Conservation (phyloP, 208 protist genomes). For the Porcisia hertigi region DNA sequence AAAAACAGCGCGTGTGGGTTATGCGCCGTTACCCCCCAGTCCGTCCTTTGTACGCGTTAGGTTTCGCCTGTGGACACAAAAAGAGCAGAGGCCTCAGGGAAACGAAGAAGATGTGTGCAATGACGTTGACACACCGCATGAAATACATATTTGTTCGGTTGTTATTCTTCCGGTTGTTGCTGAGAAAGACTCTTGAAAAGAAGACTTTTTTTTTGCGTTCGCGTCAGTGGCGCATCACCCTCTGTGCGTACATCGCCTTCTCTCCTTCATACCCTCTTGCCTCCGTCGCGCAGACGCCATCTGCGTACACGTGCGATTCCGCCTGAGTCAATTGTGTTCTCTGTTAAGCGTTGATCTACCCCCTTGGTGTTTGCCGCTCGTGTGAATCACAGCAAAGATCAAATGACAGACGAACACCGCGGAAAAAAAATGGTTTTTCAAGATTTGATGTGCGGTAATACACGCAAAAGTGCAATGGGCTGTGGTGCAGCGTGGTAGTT, state of each 20-base stretch:
- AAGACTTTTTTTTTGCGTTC: neutral
- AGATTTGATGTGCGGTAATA: no score
- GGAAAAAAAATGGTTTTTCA: no score
- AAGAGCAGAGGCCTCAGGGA: neutral
- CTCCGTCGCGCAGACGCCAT: neutral
- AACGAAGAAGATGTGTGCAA: neutral
- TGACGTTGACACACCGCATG: neutral
- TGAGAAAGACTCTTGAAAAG: neutral
- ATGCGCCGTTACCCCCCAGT: no score
- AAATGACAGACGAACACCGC: neutral
- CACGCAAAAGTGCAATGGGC: neutral
- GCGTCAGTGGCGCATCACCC: neutral
- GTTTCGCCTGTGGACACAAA: neutral
- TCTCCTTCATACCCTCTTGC: neutral
- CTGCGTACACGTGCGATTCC: neutral
- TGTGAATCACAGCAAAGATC: neutral
- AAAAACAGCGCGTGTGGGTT: neutral
- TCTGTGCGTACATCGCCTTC: neutral
- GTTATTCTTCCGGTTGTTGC: neutral
- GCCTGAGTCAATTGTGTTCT: neutral
- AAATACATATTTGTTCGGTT: neutral
- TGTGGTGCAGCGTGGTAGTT: neutral
- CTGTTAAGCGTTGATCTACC: neutral
- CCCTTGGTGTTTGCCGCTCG: neutral
- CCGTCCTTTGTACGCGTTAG: neutral